Base-by-base conservation (phyloP, 2,329 filamentous ascomycete genomes). In the Ophiosphaerella narmari region DNA sequence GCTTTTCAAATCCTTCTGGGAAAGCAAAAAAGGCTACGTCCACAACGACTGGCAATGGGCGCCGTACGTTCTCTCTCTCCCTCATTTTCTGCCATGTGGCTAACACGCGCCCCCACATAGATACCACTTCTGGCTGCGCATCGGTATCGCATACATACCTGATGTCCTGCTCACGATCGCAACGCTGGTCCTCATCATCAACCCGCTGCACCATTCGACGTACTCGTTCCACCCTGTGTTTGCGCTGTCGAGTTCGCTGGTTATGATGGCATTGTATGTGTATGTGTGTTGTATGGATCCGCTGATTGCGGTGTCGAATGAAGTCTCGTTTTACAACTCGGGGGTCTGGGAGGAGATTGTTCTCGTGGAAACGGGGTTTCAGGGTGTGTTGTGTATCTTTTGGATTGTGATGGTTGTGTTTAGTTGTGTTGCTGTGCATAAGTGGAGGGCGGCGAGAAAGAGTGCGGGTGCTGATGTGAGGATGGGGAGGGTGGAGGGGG, bases 91-190 rank as follows among this genome's bases (percentile, higher is more conserved):
- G 26, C 13, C 14, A 29, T 12, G 1, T 14, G 5, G 16, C 35
- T 54, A 31, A 49, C n/a, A 3, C 21, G 23, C 8, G 7, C 7
- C 16, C 16, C 16, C 11, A 2, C n/a, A 8, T 16, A 50, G 43
- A 18, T 54, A 49, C 23, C n/a, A 26, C 1, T 55, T 51, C 37
- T 48, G 43, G 47, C 37, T 51, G 7, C 52, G 47, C 40, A 51
- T 48, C 11, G 48, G 48, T 18, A 21, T 51, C 5, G 52, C 52
- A 4, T 33, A 51, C 2, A 39, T 55, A 8, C 48, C 52, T 1
- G 48, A 55, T 21, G 12, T 49, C 7, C 5, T 51, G 5, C 16
- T 45, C 37, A 46, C 48, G 4, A 23, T 48, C 14, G 8, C 33
- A 18, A 39, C 48, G 4, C 9, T 51, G 6, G 21, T 43, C 14